phyloP scores from a whole-genome alignment of 2,329 filamentous ascomycete species.

The Arthrinium puccinioides region DNA sequence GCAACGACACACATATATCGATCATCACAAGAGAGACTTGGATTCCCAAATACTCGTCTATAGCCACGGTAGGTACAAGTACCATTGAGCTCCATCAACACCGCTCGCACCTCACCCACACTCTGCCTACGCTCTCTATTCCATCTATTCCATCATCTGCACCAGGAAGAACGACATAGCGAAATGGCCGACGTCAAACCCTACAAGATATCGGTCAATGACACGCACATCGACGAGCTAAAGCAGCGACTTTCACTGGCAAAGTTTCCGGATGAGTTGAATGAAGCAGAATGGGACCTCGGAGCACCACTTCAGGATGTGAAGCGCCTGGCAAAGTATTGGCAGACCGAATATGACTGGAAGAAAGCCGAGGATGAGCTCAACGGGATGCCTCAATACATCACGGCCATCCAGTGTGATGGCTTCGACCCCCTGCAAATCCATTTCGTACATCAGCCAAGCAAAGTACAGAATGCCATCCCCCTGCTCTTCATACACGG shows the following conservation, averaged over 20 bases:
- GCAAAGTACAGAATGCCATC: conserved; percentile 19
- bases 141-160: too few relatives aligned
- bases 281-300: conserved; percentile 29
- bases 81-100: too few relatives aligned
- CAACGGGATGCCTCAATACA: conserved; percentile 27
- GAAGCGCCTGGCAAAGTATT: conserved; percentile 25
- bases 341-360: conserved; percentile 28
- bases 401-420: conserved; percentile 26
- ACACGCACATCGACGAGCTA: conserved; percentile 23
- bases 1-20: too few relatives aligned
- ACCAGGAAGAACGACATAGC: too few relatives aligned
- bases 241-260: conserved; percentile 25
- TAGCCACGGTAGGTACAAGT: too few relatives aligned
- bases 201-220: conserved; percentile 25
- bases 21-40: too few relatives aligned
- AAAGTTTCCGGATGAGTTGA: conserved; percentile 30
- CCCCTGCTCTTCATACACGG: conserved; percentile 25
- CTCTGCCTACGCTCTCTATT: too few relatives aligned
- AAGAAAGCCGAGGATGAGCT: conserved; percentile 23
- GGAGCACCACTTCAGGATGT: conserved; percentile 27
- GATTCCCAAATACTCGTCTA: too few relatives aligned
- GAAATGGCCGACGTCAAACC: conserved; percentile 23
- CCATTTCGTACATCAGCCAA: conserved; percentile 29
- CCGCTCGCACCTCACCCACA: too few relatives aligned
- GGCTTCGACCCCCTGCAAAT: conserved; percentile 28